A percentile compares a stretch with the other conserved stretches of the same genome.
These are phyloP conservation scores for Candida sanyaensis DNA, from an alignment of 1,139 yeast species.

Conservation along the genomic window DNA sequence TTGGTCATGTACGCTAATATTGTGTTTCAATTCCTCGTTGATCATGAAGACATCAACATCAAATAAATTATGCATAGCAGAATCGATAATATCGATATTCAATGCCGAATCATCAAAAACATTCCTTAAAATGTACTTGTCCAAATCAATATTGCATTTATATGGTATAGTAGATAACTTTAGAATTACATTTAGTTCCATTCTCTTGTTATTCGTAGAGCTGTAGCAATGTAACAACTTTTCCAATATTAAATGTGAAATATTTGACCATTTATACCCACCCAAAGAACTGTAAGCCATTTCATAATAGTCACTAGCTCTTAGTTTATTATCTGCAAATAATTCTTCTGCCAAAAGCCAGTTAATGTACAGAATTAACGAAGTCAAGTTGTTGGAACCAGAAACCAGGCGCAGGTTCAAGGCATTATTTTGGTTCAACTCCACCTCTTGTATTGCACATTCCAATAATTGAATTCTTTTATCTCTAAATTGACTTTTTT, in stretches of 20 bases:
- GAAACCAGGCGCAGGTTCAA: conserved; percentile 8
- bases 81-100: conserved; percentile 11
- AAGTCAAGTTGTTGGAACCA: conserved; percentile 10
- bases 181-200: conserved; percentile 12
- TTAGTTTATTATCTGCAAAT: conserved; percentile 3
- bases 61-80: conserved; percentile 14
- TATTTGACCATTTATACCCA: conserved; percentile 10
- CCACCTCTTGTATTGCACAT: conserved; percentile 31
- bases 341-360: conserved; percentile 52
- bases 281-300: conserved; percentile 11
- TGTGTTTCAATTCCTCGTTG: conserved; percentile 14
- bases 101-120: not conserved
- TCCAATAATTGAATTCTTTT: conserved; percentile 29
- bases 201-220: conserved; percentile 3
- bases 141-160: not conserved
- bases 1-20: conserved; percentile 21
- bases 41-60: conserved; percentile 17
- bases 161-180: conserved; percentile 12
- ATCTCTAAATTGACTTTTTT: conserved; percentile 4
- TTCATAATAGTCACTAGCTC: conserved; percentile 15
- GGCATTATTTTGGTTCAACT: conserved; percentile 10
- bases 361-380: conserved; percentile 31
- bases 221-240: conserved; percentile 16
- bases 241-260: conserved; percentile 12
- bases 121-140: conserved; percentile 1